Conservation (phyloP, 306 rosid genomes). For the Dryas alaskensis region DNA sequence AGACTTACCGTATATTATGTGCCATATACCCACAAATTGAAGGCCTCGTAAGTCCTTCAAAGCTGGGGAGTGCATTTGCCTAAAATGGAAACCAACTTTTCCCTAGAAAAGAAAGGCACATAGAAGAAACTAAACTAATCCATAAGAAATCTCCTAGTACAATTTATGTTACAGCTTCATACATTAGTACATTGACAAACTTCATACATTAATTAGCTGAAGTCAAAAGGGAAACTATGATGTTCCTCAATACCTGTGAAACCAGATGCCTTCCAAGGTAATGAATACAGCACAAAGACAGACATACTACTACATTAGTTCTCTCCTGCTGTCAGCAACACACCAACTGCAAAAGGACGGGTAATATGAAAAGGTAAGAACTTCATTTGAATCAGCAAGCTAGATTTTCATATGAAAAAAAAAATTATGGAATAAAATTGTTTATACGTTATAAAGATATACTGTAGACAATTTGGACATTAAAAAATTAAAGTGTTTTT, state of each 20-base stretch:
- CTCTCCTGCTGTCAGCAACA: conserved; percentile 3
- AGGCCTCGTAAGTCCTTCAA: too few relatives aligned
- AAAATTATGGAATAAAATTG: background rate
- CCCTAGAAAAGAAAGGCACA: background rate
- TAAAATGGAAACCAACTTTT: background rate
- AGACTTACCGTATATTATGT: too few relatives aligned
- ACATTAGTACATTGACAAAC: conserved; percentile 1
- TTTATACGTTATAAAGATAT: background rate
- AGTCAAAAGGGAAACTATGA: conserved; percentile 3
- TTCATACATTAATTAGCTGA: background rate
- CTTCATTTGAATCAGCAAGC: background rate
- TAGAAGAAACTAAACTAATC: background rate
- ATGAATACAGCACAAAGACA: background rate
- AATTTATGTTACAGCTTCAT: conserved; percentile 13
- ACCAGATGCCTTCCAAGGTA: conserved; percentile 9
- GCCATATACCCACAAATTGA: too few relatives aligned
- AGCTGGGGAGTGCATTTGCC: background rate
- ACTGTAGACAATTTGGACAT: background rate
- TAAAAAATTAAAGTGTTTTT: background rate
- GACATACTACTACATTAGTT: background rate
- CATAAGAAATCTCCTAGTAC: conserved; percentile 9
- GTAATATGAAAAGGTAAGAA: background rate
- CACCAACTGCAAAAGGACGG: background rate
- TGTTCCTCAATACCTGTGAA: conserved; percentile 5
- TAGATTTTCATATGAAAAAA: background rate